phyloP scores from a whole-genome alignment of 2,329 filamentous ascomycete genomes.

The Alternaria sp. region DNA sequence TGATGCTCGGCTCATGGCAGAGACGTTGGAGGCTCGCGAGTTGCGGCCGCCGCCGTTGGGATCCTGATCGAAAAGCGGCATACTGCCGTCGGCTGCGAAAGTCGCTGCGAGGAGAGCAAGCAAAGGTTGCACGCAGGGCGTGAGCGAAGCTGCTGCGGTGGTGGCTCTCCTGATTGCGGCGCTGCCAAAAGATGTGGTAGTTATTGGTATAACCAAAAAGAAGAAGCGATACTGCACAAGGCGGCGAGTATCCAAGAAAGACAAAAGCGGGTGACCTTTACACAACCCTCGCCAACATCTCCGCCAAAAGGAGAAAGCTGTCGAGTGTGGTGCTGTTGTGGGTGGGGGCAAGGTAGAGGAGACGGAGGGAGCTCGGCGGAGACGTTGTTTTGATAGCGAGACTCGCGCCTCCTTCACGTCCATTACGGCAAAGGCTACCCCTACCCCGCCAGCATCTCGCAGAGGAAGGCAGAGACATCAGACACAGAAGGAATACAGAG shows the following conservation, averaged over 20 bases:
- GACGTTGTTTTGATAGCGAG: conserved; percentile 11
- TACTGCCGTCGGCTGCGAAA: conserved; percentile 24
- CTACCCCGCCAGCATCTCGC: not conserved
- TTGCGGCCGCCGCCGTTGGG: conserved; percentile 54
- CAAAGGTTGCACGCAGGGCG: not conserved
- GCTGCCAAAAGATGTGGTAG: conserved; percentile 21
- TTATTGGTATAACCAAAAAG: conserved; percentile 26
- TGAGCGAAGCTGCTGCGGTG: not conserved
- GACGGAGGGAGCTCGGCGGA: conserved; percentile 5
- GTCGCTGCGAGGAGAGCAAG: not conserved
- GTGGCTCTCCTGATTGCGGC: conserved; percentile 9
- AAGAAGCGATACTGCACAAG: conserved; percentile 23
- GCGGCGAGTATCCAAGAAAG: conserved; percentile 28
- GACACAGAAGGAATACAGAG: conserved; percentile 5
- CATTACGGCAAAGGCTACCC: conserved; percentile 4
- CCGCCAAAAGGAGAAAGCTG: conserved; percentile 23
- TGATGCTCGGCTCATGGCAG: conserved; percentile 44
- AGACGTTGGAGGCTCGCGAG: conserved; percentile 56
- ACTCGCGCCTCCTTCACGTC: conserved; percentile 12
- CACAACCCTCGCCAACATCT: conserved; percentile 17
- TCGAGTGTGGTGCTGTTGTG: conserved; percentile 20
- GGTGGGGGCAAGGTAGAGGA: conserved; percentile 9
- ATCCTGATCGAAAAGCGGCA: conserved; percentile 54
- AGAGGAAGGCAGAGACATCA: conserved; percentile 7
- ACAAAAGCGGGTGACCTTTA: conserved; percentile 19